Base-by-base conservation (phyloP, 805 yeast species). In the Blastobotrys parvus region DNA sequence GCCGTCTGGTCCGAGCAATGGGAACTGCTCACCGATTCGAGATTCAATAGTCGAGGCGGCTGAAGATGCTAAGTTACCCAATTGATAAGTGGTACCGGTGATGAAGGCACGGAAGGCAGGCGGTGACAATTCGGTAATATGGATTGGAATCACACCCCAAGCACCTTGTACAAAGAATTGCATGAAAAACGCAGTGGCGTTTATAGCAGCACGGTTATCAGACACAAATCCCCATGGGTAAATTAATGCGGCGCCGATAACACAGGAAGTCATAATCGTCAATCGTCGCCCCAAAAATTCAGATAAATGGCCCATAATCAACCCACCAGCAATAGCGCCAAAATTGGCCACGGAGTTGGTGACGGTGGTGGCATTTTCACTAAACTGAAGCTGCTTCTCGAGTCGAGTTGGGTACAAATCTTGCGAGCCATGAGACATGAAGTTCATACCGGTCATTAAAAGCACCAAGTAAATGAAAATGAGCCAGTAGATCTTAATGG, bases 41-140 rank as follows among this genome's bases (percentile, higher is more conserved):
- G 85, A 66, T 59, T 81, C 86, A 48, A 81, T 81, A 4, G 89
- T 81, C 16, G 82, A 71, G 2, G 83, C 74, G 1, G 86, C 87
- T 17, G 82, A 72, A 3, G 84, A 75, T 0, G 80, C 83, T 55
- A 82, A 69, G 59, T 81, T 80, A 64, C 88, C 88, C 45, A 81
- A 69, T 61, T 81, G 88, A 57, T 81, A 81, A 7, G 77, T 70
- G 19, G 77, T 60, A 41, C 87, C 84, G 43, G 73, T 71, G 36
- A 79, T 69, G 48, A 80, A 69, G 1, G 86, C 69, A 54, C 84
- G 68, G 58, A 75, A 75, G 30, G 75, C 74, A 13, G 82, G 79
- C 45, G 79, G 81, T 11, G 83, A 72, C 39, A 81, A 65, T 59
- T 82, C 89, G 23, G 78, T 67, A 33, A 82, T 63, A 59, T 80